Conservation (phyloP, 2,329 filamentous ascomycete species). For the Sordariomycetes sp. region DNA sequence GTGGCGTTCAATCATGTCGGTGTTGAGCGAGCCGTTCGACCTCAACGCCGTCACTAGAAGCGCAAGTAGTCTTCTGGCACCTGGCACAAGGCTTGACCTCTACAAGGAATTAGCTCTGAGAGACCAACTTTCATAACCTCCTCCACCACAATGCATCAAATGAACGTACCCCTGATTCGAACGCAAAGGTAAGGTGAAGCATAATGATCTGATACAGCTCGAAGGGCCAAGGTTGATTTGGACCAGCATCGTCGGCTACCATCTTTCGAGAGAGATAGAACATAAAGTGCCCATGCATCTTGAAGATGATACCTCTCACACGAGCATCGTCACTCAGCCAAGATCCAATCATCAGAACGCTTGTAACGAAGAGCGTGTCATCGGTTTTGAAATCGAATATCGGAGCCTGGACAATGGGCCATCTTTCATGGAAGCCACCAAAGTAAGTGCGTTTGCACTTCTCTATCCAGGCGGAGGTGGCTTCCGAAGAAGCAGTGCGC, state of each 20-base stretch:
- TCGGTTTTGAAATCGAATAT: slow-evolving; percentile 19
- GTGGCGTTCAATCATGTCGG: slow-evolving; percentile 22
- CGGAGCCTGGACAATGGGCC: slow-evolving; percentile 29
- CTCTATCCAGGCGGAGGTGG: slow-evolving; percentile 8
- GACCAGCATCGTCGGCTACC: slow-evolving; percentile 2
- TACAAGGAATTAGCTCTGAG: slow-evolving; percentile 4
- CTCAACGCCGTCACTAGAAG: slow-evolving; percentile 23
- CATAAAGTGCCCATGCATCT: slow-evolving; percentile 21
- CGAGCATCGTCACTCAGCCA: slow-evolving; percentile 22
- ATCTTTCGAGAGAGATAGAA: neutral
- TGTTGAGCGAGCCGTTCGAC: slow-evolving; percentile 24
- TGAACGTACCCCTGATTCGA: slow-evolving; percentile 21
- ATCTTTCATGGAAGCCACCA: slow-evolving; percentile 27
- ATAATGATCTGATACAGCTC: slow-evolving; percentile 23
- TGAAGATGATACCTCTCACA: slow-evolving; percentile 15
- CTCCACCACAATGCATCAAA: neutral
- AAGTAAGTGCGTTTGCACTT: slow-evolving; percentile 22
- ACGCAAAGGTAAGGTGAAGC: slow-evolving; percentile 27
- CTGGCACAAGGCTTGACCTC: slow-evolving; percentile 20
- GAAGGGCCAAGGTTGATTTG: slow-evolving; percentile 14
- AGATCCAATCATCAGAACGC: slow-evolving; percentile 27
- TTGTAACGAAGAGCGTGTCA: slow-evolving; percentile 14
- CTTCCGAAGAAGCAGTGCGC: too few species aligned
- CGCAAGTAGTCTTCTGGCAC: slow-evolving; percentile 21
- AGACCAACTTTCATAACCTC: neutral